A percentile compares a stretch with the other conserved stretches of the same genome.
phyloP scores from a whole-genome alignment of 352 stramenopile species.

The Phytophthora crassamura region DNA sequence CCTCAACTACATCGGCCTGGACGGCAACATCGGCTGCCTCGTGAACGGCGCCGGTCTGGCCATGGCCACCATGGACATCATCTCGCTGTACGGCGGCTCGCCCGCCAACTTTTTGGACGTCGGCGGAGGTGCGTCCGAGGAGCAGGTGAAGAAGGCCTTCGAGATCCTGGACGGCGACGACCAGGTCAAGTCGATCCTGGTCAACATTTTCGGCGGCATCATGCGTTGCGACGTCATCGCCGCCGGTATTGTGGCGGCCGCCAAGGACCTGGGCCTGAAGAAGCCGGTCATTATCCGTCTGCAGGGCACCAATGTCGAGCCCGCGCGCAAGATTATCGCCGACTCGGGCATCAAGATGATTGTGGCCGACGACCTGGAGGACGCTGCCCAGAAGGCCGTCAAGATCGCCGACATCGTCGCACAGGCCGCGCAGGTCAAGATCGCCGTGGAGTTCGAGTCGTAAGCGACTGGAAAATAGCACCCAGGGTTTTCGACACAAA shows the following conservation, averaged over 20 bases:
- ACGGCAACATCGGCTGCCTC: conserved; percentile 99
- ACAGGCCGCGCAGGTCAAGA: conserved; percentile 74
- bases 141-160: conserved; percentile 90
- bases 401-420: conserved; percentile 87
- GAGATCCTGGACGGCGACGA: conserved; percentile 91
- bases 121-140: conserved; percentile 94
- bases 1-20: conserved; percentile 99
- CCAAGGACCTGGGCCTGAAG: conserved; percentile 95
- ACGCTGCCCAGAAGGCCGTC: conserved; percentile 96
- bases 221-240: conserved; percentile 99
- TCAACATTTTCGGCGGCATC: conserved; percentile 99
- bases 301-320: conserved; percentile 97
- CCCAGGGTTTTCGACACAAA: conserved; percentile 28
- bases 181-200: conserved; percentile 97
- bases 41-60: conserved; percentile 99
- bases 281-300: conserved; percentile 99
- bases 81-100: conserved; percentile 97
- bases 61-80: conserved; percentile 99
- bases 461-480: conserved; percentile 41
- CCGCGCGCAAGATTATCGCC: conserved; percentile 94
- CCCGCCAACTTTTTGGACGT: conserved; percentile 99
- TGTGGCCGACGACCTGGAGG: conserved; percentile 94
- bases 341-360: conserved; percentile 95
- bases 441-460: conserved; percentile 77
- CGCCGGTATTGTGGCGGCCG: conserved; percentile 96